Conservation (phyloP, 2,329 filamentous ascomycete genomes). For the Ceratocystis smalleyi region DNA sequence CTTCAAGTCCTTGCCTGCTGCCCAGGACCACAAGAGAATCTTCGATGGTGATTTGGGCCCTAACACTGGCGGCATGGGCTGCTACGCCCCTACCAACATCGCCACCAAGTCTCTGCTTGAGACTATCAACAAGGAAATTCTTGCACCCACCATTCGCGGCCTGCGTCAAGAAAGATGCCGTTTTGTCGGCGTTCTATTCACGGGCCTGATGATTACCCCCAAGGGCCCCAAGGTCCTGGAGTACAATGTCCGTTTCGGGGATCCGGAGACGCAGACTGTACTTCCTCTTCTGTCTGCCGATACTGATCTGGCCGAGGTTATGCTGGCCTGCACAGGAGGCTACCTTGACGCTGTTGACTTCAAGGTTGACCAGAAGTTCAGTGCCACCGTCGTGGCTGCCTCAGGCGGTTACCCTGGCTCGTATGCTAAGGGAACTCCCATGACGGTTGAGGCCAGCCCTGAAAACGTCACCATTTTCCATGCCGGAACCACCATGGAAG, state of each 20-base stretch:
- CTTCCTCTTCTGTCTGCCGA: conserved; percentile 61
- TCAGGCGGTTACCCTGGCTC: conserved; percentile 78
- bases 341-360: conserved; percentile 56
- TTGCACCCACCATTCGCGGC: conserved; percentile 79
- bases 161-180: conserved; percentile 68
- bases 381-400: conserved; percentile 85
- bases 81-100: conserved; percentile 80
- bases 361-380: conserved; percentile 53
- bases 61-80: conserved; percentile 96
- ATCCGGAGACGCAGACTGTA: conserved; percentile 81
- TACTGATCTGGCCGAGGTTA: conserved; percentile 73
- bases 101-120: conserved; percentile 60
- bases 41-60: conserved; percentile 79
- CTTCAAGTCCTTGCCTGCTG: conserved; percentile 69
- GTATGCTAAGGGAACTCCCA: conserved; percentile 64
- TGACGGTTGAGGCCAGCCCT: conserved; percentile 34
- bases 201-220: conserved; percentile 83
- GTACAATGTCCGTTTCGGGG: conserved; percentile 87
- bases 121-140: conserved; percentile 61
- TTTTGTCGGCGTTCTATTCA: conserved; percentile 65
- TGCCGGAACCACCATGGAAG: conserved; percentile 60
- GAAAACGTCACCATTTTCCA: conserved; percentile 65
- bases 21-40: conserved; percentile 93
- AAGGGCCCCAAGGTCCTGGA: conserved; percentile 69
- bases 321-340: conserved; percentile 68